These are phyloP conservation scores for Fusarium phyllophilum DNA, from an alignment of 2,329 filamentous ascomycete species.

Conservation along the genomic window DNA sequence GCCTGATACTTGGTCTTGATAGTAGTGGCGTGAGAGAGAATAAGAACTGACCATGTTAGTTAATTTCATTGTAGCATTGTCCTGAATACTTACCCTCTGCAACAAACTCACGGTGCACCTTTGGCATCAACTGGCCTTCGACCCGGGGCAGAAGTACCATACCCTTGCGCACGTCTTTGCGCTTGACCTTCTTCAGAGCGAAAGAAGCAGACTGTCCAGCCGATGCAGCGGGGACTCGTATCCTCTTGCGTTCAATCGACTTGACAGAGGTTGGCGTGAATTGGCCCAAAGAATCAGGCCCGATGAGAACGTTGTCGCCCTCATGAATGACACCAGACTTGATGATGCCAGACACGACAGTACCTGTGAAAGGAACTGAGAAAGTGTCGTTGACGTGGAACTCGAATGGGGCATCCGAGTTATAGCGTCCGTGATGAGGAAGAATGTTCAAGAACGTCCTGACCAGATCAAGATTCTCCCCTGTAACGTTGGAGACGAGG, in stretches of 20 bases:
- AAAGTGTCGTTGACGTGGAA: conserved; percentile 98
- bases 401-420: conserved; percentile 87
- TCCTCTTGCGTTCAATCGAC: conserved; percentile 94
- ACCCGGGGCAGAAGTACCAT: conserved; percentile 94
- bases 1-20: conserved; percentile 98
- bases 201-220: conserved; percentile 95
- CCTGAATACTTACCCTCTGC: conserved; percentile 69
- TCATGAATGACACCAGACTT: conserved; percentile 88
- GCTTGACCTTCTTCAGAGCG: conserved; percentile 84
- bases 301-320: conserved; percentile 89
- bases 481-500: conserved; percentile 97
- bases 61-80: not conserved
- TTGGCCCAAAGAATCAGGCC: conserved; percentile 89
- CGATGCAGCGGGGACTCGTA: conserved; percentile 85
- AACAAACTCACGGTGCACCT: conserved; percentile 79
- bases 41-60: conserved; percentile 71
- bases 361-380: conserved; percentile 96
- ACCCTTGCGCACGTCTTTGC: conserved; percentile 95
- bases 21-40: conserved; percentile 94
- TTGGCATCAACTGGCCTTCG: conserved; percentile 75
- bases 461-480: conserved; percentile 88
- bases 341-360: conserved; percentile 93
- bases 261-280: conserved; percentile 89
- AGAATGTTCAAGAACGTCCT: conserved; percentile 94
- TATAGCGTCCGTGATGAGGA: conserved; percentile 93